These are phyloP conservation scores for Glycine soja DNA, from an alignment of 306 rosid species.

Conservation along the genomic window DNA sequence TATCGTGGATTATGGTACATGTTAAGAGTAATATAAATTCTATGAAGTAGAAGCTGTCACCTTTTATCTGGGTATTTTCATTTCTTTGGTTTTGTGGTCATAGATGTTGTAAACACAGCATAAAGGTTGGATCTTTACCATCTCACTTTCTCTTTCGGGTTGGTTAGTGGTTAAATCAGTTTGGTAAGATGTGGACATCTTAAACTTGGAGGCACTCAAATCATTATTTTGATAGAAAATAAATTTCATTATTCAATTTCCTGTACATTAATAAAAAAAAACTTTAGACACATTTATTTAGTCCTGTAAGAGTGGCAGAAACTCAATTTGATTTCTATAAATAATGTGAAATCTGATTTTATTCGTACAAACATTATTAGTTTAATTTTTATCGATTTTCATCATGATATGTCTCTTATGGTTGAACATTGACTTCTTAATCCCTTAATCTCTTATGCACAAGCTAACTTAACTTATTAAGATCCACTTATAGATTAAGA, in stretches of 20 bases:
- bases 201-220: background rate
- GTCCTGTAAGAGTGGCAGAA: too few species aligned
- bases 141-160: slow-evolving; percentile 26
- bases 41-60: slow-evolving; percentile 7
- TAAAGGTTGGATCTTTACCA: background rate
- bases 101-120: slow-evolving; percentile 19
- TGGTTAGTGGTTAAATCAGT: slow-evolving; percentile 39
- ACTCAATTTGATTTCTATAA: too few species aligned
- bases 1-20: background rate
- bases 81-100: slow-evolving; percentile 16
- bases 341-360: too few species aligned
- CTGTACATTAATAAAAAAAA: background rate
- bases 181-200: slow-evolving; percentile 40
- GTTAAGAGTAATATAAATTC: slow-evolving; percentile 12
- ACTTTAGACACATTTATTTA: too few species aligned
- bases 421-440: too few species aligned
- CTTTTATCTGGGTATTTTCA: slow-evolving; percentile 10
- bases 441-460: too few species aligned
- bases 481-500: too few species aligned
- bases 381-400: too few species aligned
- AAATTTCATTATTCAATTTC: background rate
- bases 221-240: slow-evolving; percentile 19
- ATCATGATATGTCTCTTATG: too few species aligned
- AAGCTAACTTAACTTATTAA: too few species aligned
- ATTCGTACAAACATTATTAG: too few species aligned